These are phyloP conservation scores for Didymella glomerata DNA, from an alignment of 2,329 filamentous ascomycete genomes.

Conservation along the genomic window DNA sequence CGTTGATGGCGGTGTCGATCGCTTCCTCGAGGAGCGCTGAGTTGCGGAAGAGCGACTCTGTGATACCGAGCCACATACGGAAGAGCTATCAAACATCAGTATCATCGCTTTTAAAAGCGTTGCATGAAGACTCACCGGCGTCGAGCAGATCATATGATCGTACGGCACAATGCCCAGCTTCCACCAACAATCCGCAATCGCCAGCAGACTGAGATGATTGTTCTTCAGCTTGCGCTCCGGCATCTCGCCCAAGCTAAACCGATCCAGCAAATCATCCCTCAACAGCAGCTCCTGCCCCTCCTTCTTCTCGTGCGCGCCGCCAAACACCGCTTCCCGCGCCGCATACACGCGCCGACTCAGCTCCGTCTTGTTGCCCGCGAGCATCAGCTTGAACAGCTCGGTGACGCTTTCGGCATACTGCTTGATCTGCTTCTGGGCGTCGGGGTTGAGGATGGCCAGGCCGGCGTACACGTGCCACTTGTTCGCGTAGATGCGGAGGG, in stretches of 20 bases:
- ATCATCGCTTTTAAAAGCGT: background rate
- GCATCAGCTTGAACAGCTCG: slow-evolving; percentile 95
- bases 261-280: slow-evolving; percentile 81
- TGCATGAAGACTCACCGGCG: slow-evolving; percentile 67
- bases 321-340: slow-evolving; percentile 77
- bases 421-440: slow-evolving; percentile 88
- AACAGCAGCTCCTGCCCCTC: slow-evolving; percentile 71
- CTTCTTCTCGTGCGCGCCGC: slow-evolving; percentile 60
- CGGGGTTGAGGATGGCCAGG: slow-evolving; percentile 93
- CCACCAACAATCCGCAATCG: slow-evolving; percentile 99
- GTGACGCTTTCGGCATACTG: slow-evolving; percentile 95
- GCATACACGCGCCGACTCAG: slow-evolving; percentile 78
- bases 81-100: slow-evolving; percentile 66
- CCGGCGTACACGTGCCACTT: slow-evolving; percentile 99
- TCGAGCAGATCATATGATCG: slow-evolving; percentile 99
- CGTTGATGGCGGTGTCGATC: slow-evolving; percentile 84
- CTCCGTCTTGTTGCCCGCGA: slow-evolving; percentile 80
- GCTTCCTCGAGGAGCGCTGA: slow-evolving; percentile 81
- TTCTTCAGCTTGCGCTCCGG: slow-evolving; percentile 77
- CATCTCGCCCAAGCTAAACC: slow-evolving; percentile 80
- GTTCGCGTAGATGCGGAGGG: slow-evolving; percentile 94
- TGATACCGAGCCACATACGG: slow-evolving; percentile 95
- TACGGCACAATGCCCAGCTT: slow-evolving; percentile 93
- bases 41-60: slow-evolving; percentile 92
- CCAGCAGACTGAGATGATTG: slow-evolving; percentile 90